These are phyloP conservation scores for Neofusicoccum sp. DNA, from an alignment of 2,329 filamentous ascomycete genomes.

Conservation along the genomic window DNA sequence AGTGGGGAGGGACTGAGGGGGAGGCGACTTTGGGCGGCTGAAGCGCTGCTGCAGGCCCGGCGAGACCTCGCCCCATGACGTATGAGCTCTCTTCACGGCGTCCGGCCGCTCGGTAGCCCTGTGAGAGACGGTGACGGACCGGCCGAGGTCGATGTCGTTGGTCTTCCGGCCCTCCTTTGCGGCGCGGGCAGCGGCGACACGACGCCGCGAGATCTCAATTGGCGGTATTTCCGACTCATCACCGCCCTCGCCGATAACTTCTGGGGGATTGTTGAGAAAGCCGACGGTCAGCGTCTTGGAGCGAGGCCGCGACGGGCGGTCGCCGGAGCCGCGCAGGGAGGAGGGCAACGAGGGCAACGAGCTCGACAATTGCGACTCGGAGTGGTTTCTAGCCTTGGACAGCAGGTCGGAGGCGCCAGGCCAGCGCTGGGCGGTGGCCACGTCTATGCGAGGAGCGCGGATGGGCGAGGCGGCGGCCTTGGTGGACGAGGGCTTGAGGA, in stretches of 20 bases:
- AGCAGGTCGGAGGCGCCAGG: constrained; percentile 48
- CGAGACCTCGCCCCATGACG: constrained; percentile 36
- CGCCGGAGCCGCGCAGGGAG: constrained; percentile 29
- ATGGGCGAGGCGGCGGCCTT: constrained; percentile 30
- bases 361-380: constrained; percentile 35
- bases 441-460: constrained; percentile 46
- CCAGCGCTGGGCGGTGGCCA: constrained; percentile 50
- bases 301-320: constrained; percentile 38
- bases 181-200: constrained; percentile 5
- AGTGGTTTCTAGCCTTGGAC: constrained; percentile 27
- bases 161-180: constrained; percentile 12
- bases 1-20: constrained; percentile 7
- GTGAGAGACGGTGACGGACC: constrained; percentile 14
- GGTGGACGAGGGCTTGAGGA: constrained; percentile 55
- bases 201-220: constrained; percentile 62
- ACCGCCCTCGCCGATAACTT: constrained; percentile 86
- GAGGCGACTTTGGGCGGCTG: constrained; percentile 15
- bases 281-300: constrained; percentile 71
- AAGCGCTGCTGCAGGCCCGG: constrained; percentile 31
- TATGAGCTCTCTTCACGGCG: constrained; percentile 30
- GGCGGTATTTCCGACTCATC: constrained; percentile 76
- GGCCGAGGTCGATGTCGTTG: constrained; percentile 17
- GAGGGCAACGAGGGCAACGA: constrained; percentile 31
- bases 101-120: constrained; percentile 4
- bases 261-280: constrained; percentile 70